Evolutionary conservation across 306 rosid species (phyloP), one percentile per base, ranked within the genome.

Genomic region (Gastrolobium bilobum): DNA sequence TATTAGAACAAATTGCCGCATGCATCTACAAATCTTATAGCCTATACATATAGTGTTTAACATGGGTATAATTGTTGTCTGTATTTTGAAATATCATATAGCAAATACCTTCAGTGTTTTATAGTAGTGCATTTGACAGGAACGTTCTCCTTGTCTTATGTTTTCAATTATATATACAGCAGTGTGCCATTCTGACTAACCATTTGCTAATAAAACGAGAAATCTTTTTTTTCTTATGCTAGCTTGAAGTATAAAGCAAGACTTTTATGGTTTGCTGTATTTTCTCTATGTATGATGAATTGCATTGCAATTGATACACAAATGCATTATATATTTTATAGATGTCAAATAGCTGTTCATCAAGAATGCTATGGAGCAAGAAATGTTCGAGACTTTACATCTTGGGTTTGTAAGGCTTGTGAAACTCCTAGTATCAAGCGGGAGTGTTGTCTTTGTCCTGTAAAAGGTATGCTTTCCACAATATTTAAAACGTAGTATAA

Each of bases 331-430:
- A 26, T 87, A 60, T 83, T 58, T 52, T 80, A 61, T 79, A 96
- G 99, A 85, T 96, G 99, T 85, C 99, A 96, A 87, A 93, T 96
- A 79, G 98, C 99, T 3, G 98, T 96, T 79, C 99, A 96, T 93
- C 99, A 96, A 87, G 99, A 96, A 86, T 96, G 99, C 88, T 96
- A 96, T 82, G 99, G 99, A 72, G 99, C 97, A 81, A 87, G 94
- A 88, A 86, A 93, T 85, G 98, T 96, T 71, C 85, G 60, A 63
- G 99, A 96, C 83, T 84, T 93, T 74, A 96, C 99, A 48, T 93
- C 99, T 39, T 96, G 99, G 99, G 97, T 96, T 75, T 96, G 99
- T 88, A 96, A 96, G 86, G 92, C 96, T 40, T 96, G 99, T 73
- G 99, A 96, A 87, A 90, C 88, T 71, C 98, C 99, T 65, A 79